A percentile compares a stretch with the other conserved stretches of the same genome.
Evolutionary conservation across 306 rosid genomes (phyloP).

Genomic region (Senna tora): DNA sequence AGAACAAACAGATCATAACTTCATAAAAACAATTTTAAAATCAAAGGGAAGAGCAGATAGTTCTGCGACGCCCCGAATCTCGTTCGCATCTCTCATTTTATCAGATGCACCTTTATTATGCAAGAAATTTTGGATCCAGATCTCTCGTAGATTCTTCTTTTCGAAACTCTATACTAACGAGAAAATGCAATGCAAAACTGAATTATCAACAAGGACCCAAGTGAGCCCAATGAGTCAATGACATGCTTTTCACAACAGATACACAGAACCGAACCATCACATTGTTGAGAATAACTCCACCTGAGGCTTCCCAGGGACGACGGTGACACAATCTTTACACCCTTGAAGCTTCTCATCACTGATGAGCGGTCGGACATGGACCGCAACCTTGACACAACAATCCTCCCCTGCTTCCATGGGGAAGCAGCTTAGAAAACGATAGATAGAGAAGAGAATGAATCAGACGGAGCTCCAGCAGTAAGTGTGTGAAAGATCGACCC

Average conservation of each 20-base stretch:
- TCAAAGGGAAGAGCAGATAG: slow-evolving; percentile 1
- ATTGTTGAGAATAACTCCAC: slow-evolving; percentile 49
- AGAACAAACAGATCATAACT: slow-evolving; percentile 42
- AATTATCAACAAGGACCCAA: neutral
- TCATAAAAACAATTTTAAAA: slow-evolving; percentile 32
- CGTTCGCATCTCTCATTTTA: slow-evolving; percentile 12
- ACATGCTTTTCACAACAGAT: slow-evolving; percentile 8
- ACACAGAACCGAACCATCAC: slow-evolving; percentile 6
- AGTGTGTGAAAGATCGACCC: slow-evolving; percentile 22
- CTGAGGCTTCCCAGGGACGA: slow-evolving; percentile 94
- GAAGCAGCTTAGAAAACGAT: slow-evolving; percentile 37
- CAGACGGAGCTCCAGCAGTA: slow-evolving; percentile 7
- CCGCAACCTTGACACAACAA: slow-evolving; percentile 96
- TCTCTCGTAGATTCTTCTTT: slow-evolving; percentile 36
- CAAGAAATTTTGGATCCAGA: slow-evolving; percentile 49
- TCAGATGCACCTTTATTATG: slow-evolving; percentile 31
- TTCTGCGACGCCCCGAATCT: neutral
- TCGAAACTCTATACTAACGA: slow-evolving; percentile 16
- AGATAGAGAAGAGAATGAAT: slow-evolving; percentile 26
- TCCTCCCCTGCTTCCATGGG: slow-evolving; percentile 83
- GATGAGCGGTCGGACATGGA: slow-evolving; percentile 92
- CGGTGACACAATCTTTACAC: slow-evolving; percentile 95
- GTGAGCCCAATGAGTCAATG: slow-evolving; percentile 7
- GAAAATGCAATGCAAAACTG: slow-evolving; percentile 26
- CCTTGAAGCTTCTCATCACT: slow-evolving; percentile 92